Conservation (phyloP, 495 filamentous ascomycete genomes). For the Neurospora sp. region DNA sequence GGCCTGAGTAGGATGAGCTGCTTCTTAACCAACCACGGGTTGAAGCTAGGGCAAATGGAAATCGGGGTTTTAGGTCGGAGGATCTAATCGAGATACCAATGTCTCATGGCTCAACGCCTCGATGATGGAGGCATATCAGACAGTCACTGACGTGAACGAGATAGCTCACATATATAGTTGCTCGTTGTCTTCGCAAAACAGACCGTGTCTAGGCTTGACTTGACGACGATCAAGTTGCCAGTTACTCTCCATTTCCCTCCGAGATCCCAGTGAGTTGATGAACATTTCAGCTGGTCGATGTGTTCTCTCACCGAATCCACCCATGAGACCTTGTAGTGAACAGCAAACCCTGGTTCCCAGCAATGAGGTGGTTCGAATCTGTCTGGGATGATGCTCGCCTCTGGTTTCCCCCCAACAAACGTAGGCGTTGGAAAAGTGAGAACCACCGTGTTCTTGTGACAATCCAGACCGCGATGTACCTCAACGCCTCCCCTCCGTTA, state of each 20-base stretch:
- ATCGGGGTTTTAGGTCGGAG: not conserved
- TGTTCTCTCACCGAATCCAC: no score
- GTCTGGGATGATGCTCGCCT: not conserved
- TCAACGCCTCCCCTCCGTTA: not conserved
- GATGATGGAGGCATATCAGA: not conserved
- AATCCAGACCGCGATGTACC: not conserved
- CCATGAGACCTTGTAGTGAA: no score
- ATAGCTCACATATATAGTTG: not conserved
- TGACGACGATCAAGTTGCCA: not conserved
- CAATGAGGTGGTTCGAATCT: not conserved
- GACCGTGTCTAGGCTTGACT: not conserved
- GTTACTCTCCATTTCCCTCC: not conserved
- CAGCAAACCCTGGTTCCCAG: no score
- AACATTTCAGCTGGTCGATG: not conserved
- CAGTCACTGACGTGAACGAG: not conserved
- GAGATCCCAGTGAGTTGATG: not conserved
- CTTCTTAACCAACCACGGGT: not conserved
- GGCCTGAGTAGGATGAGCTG: not conserved
- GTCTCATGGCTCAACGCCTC: not conserved
- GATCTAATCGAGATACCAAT: not conserved
- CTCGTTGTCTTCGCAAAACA: not conserved
- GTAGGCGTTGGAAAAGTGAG: not conserved
- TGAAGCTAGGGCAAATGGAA: not conserved
- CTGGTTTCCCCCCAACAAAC: no score
- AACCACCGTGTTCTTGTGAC: not conserved